Evolutionary conservation across 1,284 basidiomycete species (phyloP), one percentile per base, ranked within the genome.

Genomic region (Cryptococcus sp.): DNA sequence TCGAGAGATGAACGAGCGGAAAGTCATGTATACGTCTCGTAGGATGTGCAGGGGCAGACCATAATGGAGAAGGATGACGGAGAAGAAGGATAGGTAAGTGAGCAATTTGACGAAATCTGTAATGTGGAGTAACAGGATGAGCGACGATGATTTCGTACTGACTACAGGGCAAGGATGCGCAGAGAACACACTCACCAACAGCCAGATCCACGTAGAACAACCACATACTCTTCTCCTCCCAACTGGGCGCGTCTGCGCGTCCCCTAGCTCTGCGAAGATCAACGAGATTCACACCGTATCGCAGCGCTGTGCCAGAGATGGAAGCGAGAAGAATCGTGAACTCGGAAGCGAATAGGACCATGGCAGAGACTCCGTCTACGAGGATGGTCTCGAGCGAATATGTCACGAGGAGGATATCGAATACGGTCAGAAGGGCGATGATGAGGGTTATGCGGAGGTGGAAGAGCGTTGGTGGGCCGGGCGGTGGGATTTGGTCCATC

Each of bases 201-300:
- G 84, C 82, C 46, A 98, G 81, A 70, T 98, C 95, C 64, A 98
- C 87, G 73, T 96, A 97, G 81, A 97, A 96, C 16, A 92, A 82
- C 82, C 88, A 95, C 87, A 97, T 95, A 81, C 91, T 94, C 83
- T 99, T 99, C 71, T 90, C 88, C 77, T 99, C 94, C 96, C 95
- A 99, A 49, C 88, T 86, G 58, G 91, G 90, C 0, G 91, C 91
- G 73, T 90, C 90, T 69, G 88, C 90, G 35, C 90, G 87, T 22
- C 91, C 91, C 57, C 88, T 81, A 3, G 91, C 90, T 42, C 90
- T 84, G 25, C 89, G 84, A 44, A 92, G 80, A 72, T 98, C 96
- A 64, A 90, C 84, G 22, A 89, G 80, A 56, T 89, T 91, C 60
- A 98, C 84, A n/a, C 84, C 67, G 75, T 99, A 99, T 74, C 94